A percentile compares a stretch with the other conserved stretches of the same genome.
phyloP scores from a whole-genome alignment of 495 filamentous ascomycete species.

The Neurospora tetraspora region DNA sequence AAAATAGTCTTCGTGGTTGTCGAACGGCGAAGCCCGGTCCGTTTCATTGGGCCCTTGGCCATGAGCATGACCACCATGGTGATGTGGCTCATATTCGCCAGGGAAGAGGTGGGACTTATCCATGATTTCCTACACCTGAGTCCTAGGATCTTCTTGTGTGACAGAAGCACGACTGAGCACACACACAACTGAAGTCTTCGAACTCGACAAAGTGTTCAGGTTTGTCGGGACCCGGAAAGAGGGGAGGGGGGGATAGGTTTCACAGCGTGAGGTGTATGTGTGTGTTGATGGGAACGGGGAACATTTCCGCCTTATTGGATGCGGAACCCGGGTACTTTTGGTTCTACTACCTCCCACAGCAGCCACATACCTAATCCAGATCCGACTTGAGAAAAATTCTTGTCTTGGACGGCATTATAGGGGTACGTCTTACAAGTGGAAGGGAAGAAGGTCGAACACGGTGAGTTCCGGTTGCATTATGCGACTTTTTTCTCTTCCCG shows the following conservation, averaged over 20 bases:
- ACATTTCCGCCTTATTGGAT: background rate
- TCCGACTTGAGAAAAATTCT: background rate
- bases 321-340: background rate
- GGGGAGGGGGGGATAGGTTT: background rate
- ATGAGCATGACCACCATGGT: background rate
- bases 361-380: background rate
- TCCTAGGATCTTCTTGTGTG: background rate
- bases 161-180: background rate
- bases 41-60: background rate
- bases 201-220: background rate
- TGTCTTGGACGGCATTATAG: background rate
- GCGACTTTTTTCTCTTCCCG: background rate
- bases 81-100: constrained; percentile 1
- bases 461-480: background rate
- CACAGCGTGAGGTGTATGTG: background rate
- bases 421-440: background rate
- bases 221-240: background rate
- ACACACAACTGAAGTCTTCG: background rate
- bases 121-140: constrained; percentile 3
- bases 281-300: background rate
- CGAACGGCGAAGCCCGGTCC: background rate
- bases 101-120: constrained; percentile 17
- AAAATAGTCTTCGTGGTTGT: constrained; percentile 11
- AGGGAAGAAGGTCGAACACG: background rate
- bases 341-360: background rate